Base-by-base conservation (phyloP, 1,284 basidiomycete species). In the Sanguinoderma infundibulare region DNA sequence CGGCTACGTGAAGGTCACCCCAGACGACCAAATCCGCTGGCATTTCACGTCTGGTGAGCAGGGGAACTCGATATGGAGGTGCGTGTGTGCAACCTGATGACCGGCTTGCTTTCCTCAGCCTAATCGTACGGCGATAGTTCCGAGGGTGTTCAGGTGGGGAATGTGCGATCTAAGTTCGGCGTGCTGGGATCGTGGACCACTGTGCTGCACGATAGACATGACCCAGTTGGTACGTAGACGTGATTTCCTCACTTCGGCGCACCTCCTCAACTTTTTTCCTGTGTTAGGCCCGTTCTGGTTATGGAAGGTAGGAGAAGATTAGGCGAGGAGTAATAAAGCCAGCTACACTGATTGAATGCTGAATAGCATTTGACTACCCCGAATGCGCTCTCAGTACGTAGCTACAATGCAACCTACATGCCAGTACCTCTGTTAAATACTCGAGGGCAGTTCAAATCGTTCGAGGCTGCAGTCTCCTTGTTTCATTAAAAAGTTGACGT, bases 111-210 rank as follows among this genome's bases (percentile, higher is more conserved):
- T 47, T 24, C 24, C 44, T 24, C 12, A 26, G 26, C 34, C 34
- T 35, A 14, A 5, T 20, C 3, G 12, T 9, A 20, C 8, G 24
- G 8, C 14, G 57, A 28, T 60, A 90, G 89, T 67, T 87, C 82
- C 17, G 81, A 87, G 60, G 89, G 83, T 24, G 74, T 91, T 17
- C 87, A 89, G 64, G 66, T 91, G 15, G 89, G 90, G 10, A 82
- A 79, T 4, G 67, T 87, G 17, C 80, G 84, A 9, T 90, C 89
- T 8, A 73, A 73, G 4, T 86, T 76, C 69, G 89, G 89, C 17
- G 78, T 87, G 1, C 69, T 90, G 14, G 89, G 89, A 0, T 65
- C 83, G 9, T 91, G 89, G 89, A 87, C 89, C 1, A 91, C 89
- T 0, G 75, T 85, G 6, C 82, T 85, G 44, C 89, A 91, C 62